Percentiles rank a stretch among this genome's conserved stretches.
These are phyloP conservation scores for Mycena filopes DNA, from an alignment of 768 basidiomycete genomes.

Conservation along the genomic window DNA sequence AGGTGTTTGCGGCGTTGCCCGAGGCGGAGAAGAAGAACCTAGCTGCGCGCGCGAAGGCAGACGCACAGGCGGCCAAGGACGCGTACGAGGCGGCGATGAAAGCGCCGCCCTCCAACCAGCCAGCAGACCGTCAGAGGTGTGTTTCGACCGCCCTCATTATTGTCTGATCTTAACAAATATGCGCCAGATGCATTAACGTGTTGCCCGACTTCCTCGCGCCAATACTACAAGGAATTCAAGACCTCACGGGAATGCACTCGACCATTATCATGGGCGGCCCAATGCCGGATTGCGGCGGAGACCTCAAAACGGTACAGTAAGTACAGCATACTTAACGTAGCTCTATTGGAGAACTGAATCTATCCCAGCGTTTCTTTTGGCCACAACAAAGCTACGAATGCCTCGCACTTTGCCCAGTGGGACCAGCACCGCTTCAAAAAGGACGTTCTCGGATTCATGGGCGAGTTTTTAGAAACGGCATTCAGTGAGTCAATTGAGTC, in stretches of 20 bases:
- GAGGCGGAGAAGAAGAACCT: background rate
- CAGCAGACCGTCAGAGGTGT: background rate
- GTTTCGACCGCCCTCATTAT: background rate
- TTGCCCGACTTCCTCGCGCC: background rate
- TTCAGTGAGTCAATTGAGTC: slow-evolving; percentile 20
- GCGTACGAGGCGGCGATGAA: background rate
- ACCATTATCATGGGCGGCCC: background rate
- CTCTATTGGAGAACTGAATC: too few relatives aligned
- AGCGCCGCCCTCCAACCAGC: background rate
- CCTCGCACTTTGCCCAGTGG: slow-evolving; percentile 5
- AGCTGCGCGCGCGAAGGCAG: background rate
- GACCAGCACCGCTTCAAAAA: slow-evolving; percentile 9
- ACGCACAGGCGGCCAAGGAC: background rate
- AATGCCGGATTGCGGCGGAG: background rate
- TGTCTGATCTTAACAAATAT: background rate
- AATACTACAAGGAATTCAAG: background rate
- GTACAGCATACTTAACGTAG: too few relatives aligned
- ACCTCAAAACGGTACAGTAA: background rate
- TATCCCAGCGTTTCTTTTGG: slow-evolving; percentile 4
- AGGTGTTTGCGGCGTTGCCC: background rate
- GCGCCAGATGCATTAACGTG: background rate
- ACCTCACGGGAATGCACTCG: background rate
- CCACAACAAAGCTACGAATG: background rate
- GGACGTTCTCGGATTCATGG: slow-evolving; percentile 4
- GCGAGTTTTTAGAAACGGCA: slow-evolving; percentile 10